These are phyloP conservation scores for Candida sanyaensis DNA, from an alignment of 1,139 yeast genomes.

Conservation along the genomic window DNA sequence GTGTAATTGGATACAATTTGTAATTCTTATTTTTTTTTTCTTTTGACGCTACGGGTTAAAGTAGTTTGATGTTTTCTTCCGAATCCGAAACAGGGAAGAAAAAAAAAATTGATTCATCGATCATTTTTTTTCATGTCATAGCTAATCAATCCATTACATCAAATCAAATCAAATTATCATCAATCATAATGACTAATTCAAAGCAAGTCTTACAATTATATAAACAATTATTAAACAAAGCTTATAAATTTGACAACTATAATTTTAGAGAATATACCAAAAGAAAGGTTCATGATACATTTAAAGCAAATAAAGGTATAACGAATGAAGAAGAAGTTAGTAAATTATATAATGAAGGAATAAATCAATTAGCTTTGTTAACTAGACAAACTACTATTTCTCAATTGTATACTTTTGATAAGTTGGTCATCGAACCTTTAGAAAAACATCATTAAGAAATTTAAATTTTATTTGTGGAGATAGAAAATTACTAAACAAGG, in stretches of 20 bases:
- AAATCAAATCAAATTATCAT: not conserved
- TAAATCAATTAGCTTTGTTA: slow-evolving; percentile 63
- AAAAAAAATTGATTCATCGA: not conserved
- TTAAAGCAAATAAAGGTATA: slow-evolving; percentile 52
- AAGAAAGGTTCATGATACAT: slow-evolving; percentile 69
- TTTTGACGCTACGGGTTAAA: no score
- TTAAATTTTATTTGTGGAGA: no score
- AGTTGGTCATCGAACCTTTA: slow-evolving; percentile 79
- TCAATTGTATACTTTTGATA: slow-evolving; percentile 86
- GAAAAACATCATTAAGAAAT: slow-evolving; percentile 18
- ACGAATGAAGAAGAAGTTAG: slow-evolving; percentile 49
- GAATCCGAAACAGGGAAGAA: not conserved
- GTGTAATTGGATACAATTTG: no score
- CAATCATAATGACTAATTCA: slow-evolving; percentile 28
- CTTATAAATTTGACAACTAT: slow-evolving; percentile 76
- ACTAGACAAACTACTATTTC: slow-evolving; percentile 83
- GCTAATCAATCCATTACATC: no score
- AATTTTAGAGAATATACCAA: slow-evolving; percentile 86
- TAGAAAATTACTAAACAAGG: no score
- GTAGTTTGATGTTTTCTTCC: no score
- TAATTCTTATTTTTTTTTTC: no score
- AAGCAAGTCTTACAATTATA: slow-evolving; percentile 60
- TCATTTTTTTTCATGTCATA: no score
- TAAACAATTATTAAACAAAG: slow-evolving; percentile 66
- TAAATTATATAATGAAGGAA: slow-evolving; percentile 54